phyloP scores from a whole-genome alignment of 352 stramenopile genomes.

The Lagenidium giganteum region DNA sequence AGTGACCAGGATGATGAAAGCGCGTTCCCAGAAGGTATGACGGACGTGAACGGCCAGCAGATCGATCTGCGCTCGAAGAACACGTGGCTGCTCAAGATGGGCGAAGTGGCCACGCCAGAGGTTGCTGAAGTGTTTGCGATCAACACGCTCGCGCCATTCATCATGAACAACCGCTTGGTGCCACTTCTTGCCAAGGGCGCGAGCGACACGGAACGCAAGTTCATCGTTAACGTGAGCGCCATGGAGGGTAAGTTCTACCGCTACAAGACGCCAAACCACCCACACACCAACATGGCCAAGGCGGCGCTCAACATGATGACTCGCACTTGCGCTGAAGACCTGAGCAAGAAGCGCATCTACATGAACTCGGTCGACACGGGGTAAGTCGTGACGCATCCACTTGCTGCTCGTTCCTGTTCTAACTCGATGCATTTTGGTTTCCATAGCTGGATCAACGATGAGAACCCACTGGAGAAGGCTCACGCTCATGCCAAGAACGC shows the following conservation, averaged over 20 bases:
- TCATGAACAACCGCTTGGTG: slow-evolving; percentile 92
- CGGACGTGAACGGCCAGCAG: slow-evolving; percentile 95
- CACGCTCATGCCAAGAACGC: slow-evolving; percentile 84
- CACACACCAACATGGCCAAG: slow-evolving; percentile 98
- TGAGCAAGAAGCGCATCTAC: slow-evolving; percentile 90
- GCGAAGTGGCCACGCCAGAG: slow-evolving; percentile 86
- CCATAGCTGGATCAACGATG: slow-evolving; percentile 96
- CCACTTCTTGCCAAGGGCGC: slow-evolving; percentile 77
- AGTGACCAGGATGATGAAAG: slow-evolving; percentile 39
- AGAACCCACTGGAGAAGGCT: slow-evolving; percentile 92
- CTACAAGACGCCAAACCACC: slow-evolving; percentile 94
- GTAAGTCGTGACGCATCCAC: too few relatives aligned
- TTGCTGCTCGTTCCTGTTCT: not conserved
- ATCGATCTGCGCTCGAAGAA: slow-evolving; percentile 92
- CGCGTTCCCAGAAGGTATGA: slow-evolving; percentile 51
- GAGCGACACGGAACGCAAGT: slow-evolving; percentile 43
- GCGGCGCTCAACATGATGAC: slow-evolving; percentile 97
- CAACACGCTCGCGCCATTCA: slow-evolving; percentile 96
- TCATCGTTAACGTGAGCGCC: slow-evolving; percentile 96
- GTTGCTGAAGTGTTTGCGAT: slow-evolving; percentile 89
- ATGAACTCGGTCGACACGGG: slow-evolving; percentile 97
- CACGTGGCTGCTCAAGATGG: slow-evolving; percentile 94
- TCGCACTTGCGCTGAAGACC: slow-evolving; percentile 89
- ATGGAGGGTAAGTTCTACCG: slow-evolving; percentile 98
- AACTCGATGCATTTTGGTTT: too few relatives aligned